A percentile compares a stretch with the other conserved stretches of the same genome.
Conservation (phyloP, 23 red algal species). For the Chondrus crispus region DNA sequence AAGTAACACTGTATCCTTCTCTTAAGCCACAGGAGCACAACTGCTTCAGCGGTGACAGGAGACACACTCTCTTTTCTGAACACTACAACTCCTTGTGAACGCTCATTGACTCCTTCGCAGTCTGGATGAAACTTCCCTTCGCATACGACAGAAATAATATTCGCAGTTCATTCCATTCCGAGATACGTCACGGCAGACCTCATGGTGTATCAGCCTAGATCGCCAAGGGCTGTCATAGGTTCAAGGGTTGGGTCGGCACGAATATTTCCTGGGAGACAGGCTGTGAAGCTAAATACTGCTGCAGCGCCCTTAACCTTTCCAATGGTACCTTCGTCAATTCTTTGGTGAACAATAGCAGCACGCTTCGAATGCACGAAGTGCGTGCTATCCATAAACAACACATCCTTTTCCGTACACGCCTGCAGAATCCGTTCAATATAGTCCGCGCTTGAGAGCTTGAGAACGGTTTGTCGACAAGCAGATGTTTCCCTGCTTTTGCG, state of each 20-base stretch:
- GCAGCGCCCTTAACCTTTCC: slow-evolving; percentile 34
- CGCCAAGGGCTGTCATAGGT: slow-evolving; percentile 58
- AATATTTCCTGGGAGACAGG: slow-evolving; percentile 31
- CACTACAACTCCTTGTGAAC: too few relatives aligned
- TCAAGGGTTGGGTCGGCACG: slow-evolving; percentile 57
- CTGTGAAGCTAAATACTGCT: not conserved
- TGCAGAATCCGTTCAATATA: slow-evolving; percentile 37
- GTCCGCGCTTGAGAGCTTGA: not conserved
- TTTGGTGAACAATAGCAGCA: not conserved
- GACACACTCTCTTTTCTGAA: too few relatives aligned
- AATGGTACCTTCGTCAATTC: slow-evolving; percentile 26
- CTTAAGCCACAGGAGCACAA: too few relatives aligned
- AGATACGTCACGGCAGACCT: slow-evolving; percentile 17
- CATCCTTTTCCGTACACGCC: slow-evolving; percentile 14
- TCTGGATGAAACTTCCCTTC: not conserved
- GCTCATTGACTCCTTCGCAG: too few relatives aligned
- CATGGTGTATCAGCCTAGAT: slow-evolving; percentile 71
- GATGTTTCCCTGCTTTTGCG: slow-evolving; percentile 59
- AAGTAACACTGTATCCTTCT: too few relatives aligned
- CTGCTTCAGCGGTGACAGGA: too few relatives aligned
- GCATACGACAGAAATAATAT: not conserved
- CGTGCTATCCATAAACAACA: slow-evolving; percentile 78
- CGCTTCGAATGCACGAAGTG: slow-evolving; percentile 77
- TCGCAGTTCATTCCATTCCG: not conserved
- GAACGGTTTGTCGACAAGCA: slow-evolving; percentile 86